Evolutionary conservation across 169 alveolate species (phyloP), one percentile per base, ranked within the genome.

Genomic region (Plasmodium blacklocki): DNA sequence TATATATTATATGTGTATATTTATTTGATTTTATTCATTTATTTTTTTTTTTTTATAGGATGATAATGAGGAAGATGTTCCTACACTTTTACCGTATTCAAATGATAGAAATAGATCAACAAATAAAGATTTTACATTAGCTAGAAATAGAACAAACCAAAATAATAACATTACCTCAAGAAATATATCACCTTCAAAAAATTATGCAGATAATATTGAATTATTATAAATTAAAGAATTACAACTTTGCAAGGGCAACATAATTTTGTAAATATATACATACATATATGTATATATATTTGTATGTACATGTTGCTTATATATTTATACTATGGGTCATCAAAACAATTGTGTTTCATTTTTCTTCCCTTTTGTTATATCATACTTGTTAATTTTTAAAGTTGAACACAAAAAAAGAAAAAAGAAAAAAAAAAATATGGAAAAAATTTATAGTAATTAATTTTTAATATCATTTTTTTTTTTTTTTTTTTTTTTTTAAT

Each of bases 11-110:
- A n/a, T 67, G 7, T 9, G 15, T 45, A 43, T 68, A 8, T n/a
- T 32, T 3, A 54, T 18, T 43, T 11, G n/a, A 68, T 26, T 39
- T 19, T 39, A 5, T 39, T 29, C 9, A 15, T 15, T 45, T 18
- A 45, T 68, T 68, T 67, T 68, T 4, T 15, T 43, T 39, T 32
- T 39, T 26, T 60, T 68, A 5, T 21, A 83, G 91, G 91, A 83
- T 15, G 83, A 83, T 43, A 94, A 94, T 56, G 95, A 94, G 14
- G 96, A 94, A 54, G 96, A 94, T 47, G 93, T 75, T 8, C 96
- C 96, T n/a, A 91, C 96, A 15, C 93, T 94, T 56, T 63, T 94
- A 73, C 70, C 91, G 9, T 83, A 83, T 68, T 39, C 80, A 29
- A 83, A 15, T 52, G 91, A 83, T 11, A 83, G 91, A 43, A 83